These are phyloP conservation scores for Lichtheimia hyalospora DNA, from an alignment of 371 early-diverging fungal species.

Conservation along the genomic window DNA sequence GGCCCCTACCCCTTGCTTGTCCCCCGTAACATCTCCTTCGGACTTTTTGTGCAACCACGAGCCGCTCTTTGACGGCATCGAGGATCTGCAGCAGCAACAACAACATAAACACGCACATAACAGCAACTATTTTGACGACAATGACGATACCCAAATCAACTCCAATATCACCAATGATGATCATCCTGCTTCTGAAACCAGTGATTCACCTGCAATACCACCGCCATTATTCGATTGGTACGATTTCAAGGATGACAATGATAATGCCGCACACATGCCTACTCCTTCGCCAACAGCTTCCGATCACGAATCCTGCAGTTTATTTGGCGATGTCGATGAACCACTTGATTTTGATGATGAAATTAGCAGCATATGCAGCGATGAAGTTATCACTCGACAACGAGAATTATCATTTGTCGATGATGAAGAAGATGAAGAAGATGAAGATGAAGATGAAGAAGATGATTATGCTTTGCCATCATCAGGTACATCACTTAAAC, in stretches of 20 bases:
- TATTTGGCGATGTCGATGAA: slow-evolving; percentile 1
- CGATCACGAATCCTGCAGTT: slow-evolving; percentile 4
- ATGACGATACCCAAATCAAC: background rate
- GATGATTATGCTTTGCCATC: background rate
- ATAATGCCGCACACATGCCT: slow-evolving; percentile 6
- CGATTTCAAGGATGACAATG: slow-evolving; percentile 9
- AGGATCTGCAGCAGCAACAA: slow-evolving; percentile 16
- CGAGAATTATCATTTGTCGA: background rate
- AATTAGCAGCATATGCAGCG: background rate
- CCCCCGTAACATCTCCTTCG: slow-evolving; percentile 41
- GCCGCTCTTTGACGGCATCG: slow-evolving; percentile 41
- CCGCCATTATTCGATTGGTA: slow-evolving; percentile 4
- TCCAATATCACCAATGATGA: too few species aligned
- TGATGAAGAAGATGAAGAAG: slow-evolving; percentile 2
- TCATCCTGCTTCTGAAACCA: too few species aligned
- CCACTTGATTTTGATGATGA: background rate
- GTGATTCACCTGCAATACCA: too few species aligned
- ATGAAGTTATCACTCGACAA: background rate
- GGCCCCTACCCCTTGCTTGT: slow-evolving; percentile 36
- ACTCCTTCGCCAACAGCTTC: slow-evolving; percentile 12
- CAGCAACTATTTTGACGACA: slow-evolving; percentile 1
- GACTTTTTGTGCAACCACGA: slow-evolving; percentile 39
- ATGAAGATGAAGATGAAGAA: background rate
- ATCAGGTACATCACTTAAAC: slow-evolving; percentile 5
- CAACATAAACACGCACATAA: slow-evolving; percentile 1